Evolutionary conservation across 169 alveolate genomes (phyloP).

Genomic region (Babesia gibsoni): DNA sequence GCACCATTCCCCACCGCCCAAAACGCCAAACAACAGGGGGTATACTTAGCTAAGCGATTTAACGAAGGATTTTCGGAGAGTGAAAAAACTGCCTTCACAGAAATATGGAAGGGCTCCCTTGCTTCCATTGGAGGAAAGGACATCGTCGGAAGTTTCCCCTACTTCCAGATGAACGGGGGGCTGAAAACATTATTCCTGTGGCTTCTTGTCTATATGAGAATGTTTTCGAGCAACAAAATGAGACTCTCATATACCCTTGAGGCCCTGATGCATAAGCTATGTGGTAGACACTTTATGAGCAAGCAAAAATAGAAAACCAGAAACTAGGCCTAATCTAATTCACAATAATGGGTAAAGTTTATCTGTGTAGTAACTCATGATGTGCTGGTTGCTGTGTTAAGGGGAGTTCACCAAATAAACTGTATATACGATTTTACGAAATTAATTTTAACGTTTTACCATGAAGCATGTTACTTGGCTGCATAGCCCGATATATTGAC

Average conservation of each 20-base stretch:
- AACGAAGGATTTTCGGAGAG: conserved; percentile 21
- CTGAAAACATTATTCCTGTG: conserved; percentile 57
- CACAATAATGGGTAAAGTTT: too few species aligned
- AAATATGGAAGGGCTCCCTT: conserved; percentile 76
- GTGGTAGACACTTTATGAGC: conserved; percentile 56
- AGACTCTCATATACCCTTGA: conserved; percentile 48
- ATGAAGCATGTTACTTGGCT: too few species aligned
- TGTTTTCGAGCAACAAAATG: conserved; percentile 66
- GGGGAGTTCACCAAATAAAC: too few species aligned
- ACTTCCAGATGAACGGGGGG: conserved; percentile 65
- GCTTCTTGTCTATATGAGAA: conserved; percentile 59
- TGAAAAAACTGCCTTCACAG: conserved; percentile 48
- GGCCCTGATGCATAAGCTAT: conserved; percentile 29
- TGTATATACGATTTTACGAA: too few species aligned
- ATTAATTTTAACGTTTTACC: too few species aligned
- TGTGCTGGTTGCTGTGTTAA: too few species aligned
- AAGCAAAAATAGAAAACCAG: background rate
- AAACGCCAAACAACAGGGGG: conserved; percentile 76
- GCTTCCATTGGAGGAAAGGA: conserved; percentile 71
- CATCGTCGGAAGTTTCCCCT: conserved; percentile 69
- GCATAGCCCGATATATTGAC: too few species aligned
- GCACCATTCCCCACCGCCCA: conserved; percentile 79
- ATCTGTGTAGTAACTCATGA: too few species aligned
- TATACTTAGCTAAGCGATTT: conserved; percentile 62
- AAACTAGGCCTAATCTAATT: too few species aligned